phyloP scores from a whole-genome alignment of 495 filamentous ascomycete species.

The Trichoderma parareesei region DNA sequence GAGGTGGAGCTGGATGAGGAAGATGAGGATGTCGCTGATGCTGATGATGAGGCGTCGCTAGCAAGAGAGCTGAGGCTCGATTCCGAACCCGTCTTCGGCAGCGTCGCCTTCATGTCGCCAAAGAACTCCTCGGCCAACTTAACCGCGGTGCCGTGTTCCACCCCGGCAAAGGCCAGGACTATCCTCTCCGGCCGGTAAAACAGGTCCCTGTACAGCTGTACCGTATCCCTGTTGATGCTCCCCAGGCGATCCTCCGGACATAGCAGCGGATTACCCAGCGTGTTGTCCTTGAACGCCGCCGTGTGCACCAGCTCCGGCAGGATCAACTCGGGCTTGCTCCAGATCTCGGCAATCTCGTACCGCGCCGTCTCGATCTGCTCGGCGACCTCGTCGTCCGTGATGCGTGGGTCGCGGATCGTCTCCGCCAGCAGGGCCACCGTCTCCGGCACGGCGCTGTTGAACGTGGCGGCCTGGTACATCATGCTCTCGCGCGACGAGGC shows the following conservation, averaged over 20 bases:
- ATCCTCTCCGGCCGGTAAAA: constrained; percentile 88
- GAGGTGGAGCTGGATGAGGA: constrained; percentile 22
- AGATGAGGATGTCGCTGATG: constrained; percentile 29
- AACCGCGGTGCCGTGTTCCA: constrained; percentile 74
- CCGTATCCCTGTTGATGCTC: constrained; percentile 63
- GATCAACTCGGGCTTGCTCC: constrained; percentile 94
- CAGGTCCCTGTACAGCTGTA: constrained; percentile 69
- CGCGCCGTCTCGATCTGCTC: constrained; percentile 83
- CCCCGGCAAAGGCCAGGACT: constrained; percentile 91
- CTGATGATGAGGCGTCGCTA: constrained; percentile 33
- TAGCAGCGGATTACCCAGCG: constrained; percentile 84
- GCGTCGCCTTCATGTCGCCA: constrained; percentile 68
- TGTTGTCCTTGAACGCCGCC: constrained; percentile 92
- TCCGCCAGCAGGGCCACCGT: constrained; percentile 85
- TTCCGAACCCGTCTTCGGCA: constrained; percentile 51
- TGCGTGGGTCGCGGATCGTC: constrained; percentile 80
- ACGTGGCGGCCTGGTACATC: constrained; percentile 98
- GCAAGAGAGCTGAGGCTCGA: not conserved
- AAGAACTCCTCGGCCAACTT: constrained; percentile 76
- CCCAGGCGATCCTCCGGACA: constrained; percentile 78
- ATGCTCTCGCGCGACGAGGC: constrained; percentile 90
- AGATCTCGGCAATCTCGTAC: constrained; percentile 96
- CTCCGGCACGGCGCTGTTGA: constrained; percentile 83
- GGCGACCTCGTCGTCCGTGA: constrained; percentile 83
- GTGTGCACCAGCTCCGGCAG: constrained; percentile 91